These are phyloP conservation scores for Magnolia sinica DNA, from an alignment of 164 flowering plant genomes.

Conservation along the genomic window DNA sequence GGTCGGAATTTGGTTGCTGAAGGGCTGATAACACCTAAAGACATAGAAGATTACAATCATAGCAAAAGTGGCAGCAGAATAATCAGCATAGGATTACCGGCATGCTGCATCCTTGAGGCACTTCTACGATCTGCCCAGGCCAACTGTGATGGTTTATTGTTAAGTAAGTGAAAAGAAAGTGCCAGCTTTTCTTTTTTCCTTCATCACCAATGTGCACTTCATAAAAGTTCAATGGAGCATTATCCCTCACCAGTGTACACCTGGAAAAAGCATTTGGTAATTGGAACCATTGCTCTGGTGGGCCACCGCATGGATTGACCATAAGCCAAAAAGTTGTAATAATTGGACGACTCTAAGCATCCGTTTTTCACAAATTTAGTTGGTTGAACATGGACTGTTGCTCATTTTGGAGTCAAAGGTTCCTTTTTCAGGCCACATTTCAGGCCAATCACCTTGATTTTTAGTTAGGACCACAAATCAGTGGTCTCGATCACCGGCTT, in stretches of 20 bases:
- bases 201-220: neutral
- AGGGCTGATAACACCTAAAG: constrained; percentile 59
- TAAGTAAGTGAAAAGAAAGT: constrained; percentile 45
- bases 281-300: neutral
- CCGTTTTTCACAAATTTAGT: neutral
- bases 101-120: constrained; percentile 65
- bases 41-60: constrained; percentile 65
- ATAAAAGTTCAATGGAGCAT: neutral
- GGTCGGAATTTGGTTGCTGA: constrained; percentile 56
- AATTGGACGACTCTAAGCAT: neutral
- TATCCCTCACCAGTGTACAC: neutral
- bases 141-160: constrained; percentile 55
- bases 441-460: neutral
- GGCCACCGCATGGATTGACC: no score
- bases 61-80: constrained; percentile 39
- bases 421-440: neutral
- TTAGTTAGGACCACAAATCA: neutral
- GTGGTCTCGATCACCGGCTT: neutral
- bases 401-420: neutral
- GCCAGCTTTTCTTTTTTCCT: neutral
- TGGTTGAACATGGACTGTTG: neutral
- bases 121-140: constrained; percentile 72
- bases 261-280: neutral
- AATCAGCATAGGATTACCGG: constrained; percentile 67
- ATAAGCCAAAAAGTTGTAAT: neutral